Evolutionary conservation across 257 asterid species (phyloP).

Genomic region (Prunella vulgaris): DNA sequence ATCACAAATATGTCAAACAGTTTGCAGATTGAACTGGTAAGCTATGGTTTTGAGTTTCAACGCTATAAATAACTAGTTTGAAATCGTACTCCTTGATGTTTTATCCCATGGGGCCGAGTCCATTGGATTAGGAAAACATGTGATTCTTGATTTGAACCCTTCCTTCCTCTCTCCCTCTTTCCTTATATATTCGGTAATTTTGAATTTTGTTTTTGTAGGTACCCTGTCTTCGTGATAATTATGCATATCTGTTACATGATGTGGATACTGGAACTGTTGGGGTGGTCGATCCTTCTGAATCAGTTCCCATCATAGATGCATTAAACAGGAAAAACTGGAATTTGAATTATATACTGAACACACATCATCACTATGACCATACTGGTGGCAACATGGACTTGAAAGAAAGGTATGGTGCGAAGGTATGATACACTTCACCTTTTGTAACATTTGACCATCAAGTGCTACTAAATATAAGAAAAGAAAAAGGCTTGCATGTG

Average conservation of each 20-base stretch:
- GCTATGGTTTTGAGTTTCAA: slow-evolving; percentile 18
- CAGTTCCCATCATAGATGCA: slow-evolving; percentile 72
- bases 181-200: neutral
- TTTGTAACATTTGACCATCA: slow-evolving; percentile 17
- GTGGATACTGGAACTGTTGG: slow-evolving; percentile 95
- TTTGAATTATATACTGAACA: slow-evolving; percentile 81
- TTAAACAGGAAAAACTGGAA: slow-evolving; percentile 70
- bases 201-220: slow-evolving; percentile 41
- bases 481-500: slow-evolving; percentile 2
- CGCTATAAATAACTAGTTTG: neutral
- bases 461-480: neutral
- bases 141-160: neutral
- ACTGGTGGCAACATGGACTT: slow-evolving; percentile 91
- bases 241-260: slow-evolving; percentile 86
- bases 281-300: slow-evolving; percentile 97
- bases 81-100: neutral
- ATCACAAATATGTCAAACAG: slow-evolving; percentile 54
- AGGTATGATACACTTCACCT: slow-evolving; percentile 54
- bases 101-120: slow-evolving; percentile 1
- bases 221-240: slow-evolving; percentile 89
- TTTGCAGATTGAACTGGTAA: slow-evolving; percentile 85
- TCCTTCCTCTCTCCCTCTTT: neutral
- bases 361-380: slow-evolving; percentile 96
- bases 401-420: slow-evolving; percentile 94
- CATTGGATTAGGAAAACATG: neutral